A percentile compares a stretch with the other conserved stretches of the same genome.
Conservation (phyloP, 2,329 filamentous ascomycete genomes). For the Diaporthe ampelina region DNA sequence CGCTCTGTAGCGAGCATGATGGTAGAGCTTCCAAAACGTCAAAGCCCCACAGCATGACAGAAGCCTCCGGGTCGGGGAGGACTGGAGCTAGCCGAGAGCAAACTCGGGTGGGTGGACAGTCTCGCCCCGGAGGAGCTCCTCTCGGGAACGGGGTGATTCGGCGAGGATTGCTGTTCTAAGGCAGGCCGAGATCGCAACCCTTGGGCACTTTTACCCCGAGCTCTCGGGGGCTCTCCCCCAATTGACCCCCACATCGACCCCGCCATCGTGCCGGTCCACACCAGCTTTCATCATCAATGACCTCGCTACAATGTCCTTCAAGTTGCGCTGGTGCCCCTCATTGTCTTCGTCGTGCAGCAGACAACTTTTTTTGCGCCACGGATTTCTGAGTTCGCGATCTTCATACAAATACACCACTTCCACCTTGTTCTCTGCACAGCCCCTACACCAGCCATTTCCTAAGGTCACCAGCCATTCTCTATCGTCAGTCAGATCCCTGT, state of each 20-base stretch:
- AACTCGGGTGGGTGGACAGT: not conserved
- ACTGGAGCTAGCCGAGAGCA: no score
- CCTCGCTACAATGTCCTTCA: slow-evolving; percentile 30
- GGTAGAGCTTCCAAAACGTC: no score
- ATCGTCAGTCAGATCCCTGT: not conserved
- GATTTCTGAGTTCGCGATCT: not conserved
- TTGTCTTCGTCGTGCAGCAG: not conserved
- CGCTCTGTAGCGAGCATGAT: no score
- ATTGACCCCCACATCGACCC: slow-evolving; percentile 29
- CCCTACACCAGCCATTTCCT: not conserved
- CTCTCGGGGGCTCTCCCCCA: not conserved
- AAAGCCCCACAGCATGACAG: not conserved
- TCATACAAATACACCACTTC: not conserved
- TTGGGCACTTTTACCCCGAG: not conserved
- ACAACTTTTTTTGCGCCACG: not conserved
- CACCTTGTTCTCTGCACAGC: no score
- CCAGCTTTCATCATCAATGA: not conserved
- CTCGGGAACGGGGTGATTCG: slow-evolving; percentile 4
- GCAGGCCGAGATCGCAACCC: slow-evolving; percentile 25
- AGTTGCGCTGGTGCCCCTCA: slow-evolving; percentile 3
- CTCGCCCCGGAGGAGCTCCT: not conserved
- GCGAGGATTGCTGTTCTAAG: slow-evolving; percentile 7
- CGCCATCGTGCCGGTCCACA: slow-evolving; percentile 24
- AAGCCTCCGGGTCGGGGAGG: no score
- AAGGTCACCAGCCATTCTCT: not conserved